These are phyloP conservation scores for Globisporangium megalacanthum DNA, from an alignment of 352 stramenopile species.

Conservation along the genomic window DNA sequence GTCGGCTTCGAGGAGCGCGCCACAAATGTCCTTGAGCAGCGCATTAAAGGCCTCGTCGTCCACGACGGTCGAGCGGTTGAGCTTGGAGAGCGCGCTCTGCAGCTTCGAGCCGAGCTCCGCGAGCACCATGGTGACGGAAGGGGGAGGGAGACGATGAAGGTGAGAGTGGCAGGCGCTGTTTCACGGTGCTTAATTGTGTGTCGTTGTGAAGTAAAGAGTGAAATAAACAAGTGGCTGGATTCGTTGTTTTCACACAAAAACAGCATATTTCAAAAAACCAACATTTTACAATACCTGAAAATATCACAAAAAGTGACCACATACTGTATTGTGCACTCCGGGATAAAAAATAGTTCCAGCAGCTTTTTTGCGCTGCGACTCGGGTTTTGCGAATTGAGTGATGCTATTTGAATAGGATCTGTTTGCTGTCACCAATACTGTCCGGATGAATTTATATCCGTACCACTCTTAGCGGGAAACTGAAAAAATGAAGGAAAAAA, in stretches of 20 bases:
- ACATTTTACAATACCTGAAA: too few relatives aligned
- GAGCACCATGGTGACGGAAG: constrained; percentile 67
- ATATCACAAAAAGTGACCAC: too few relatives aligned
- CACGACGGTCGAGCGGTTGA: constrained; percentile 84
- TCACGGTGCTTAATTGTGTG: not conserved
- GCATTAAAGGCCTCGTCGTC: constrained; percentile 89
- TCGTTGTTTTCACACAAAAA: not conserved
- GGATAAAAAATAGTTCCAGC: too few relatives aligned
- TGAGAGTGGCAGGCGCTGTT: not conserved
- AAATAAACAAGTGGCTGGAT: not conserved
- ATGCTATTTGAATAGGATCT: too few relatives aligned
- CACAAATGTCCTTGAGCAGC: constrained; percentile 90
- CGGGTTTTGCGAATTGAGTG: too few relatives aligned
- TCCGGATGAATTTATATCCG: too few relatives aligned
- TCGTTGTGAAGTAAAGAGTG: not conserved
- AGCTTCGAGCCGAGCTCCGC: constrained; percentile 86
- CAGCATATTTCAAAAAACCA: not conserved
- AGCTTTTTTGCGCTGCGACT: too few relatives aligned
- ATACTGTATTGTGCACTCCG: too few relatives aligned
- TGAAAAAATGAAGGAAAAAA: too few relatives aligned
- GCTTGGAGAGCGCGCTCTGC: constrained; percentile 78
- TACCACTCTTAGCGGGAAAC: too few relatives aligned
- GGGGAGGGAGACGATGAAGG: not conserved
- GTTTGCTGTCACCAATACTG: too few relatives aligned
- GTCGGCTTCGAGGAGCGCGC: constrained; percentile 86